phyloP scores from a whole-genome alignment of 345 rosid species.

The Populus euphratica region DNA sequence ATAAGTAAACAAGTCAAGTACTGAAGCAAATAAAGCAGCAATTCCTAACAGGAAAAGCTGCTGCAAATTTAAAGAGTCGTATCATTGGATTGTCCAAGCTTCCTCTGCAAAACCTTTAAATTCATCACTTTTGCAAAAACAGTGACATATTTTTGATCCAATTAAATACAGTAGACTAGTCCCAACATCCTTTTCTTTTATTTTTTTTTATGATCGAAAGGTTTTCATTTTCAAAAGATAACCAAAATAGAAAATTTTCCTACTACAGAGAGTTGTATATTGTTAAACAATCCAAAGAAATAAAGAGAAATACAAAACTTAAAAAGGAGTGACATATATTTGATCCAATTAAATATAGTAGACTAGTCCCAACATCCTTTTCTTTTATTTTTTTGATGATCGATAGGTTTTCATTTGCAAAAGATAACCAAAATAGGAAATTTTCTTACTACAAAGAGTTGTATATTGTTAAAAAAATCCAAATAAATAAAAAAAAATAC shows the following conservation, averaged over 20 bases:
- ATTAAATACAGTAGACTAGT: too few relatives aligned
- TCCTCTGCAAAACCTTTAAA: background rate
- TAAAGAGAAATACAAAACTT: too few relatives aligned
- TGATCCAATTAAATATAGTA: background rate
- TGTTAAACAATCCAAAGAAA: too few relatives aligned
- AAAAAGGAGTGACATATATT: too few relatives aligned
- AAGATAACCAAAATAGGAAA: background rate
- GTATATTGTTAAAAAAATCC: background rate
- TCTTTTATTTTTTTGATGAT: too few relatives aligned
- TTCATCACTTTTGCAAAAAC: background rate
- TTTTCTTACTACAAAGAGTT: background rate
- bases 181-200: too few relatives aligned
- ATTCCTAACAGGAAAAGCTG: background rate
- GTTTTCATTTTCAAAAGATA: too few relatives aligned
- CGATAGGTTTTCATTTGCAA: background rate
- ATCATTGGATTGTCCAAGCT: background rate
- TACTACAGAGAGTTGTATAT: too few relatives aligned
- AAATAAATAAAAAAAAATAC: too few relatives aligned
- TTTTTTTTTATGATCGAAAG: too few relatives aligned
- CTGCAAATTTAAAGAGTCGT: background rate
- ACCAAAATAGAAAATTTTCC: too few relatives aligned
- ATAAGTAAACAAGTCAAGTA: background rate
- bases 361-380: background rate
- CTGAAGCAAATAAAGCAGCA: background rate
- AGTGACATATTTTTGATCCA: background rate